A percentile compares a stretch with the other conserved stretches of the same genome.
These are phyloP conservation scores for Leptographium wingfieldii DNA, from an alignment of 2,329 filamentous ascomycete genomes.

Conservation along the genomic window DNA sequence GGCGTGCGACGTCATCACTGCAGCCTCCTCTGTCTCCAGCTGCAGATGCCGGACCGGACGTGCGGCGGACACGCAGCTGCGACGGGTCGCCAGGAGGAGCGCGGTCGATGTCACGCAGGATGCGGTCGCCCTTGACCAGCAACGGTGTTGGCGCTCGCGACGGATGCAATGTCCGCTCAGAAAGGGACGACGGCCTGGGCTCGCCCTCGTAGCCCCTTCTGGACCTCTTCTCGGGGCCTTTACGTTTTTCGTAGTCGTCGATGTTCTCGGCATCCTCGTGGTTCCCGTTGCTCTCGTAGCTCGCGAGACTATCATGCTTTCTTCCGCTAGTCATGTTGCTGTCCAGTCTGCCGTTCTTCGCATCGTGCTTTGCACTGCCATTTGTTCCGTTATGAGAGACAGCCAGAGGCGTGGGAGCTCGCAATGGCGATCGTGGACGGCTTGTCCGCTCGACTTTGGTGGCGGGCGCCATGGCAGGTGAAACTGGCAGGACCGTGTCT, in stretches of 20 bases:
- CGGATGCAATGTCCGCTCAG: constrained; percentile 5
- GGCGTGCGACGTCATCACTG: constrained; percentile 13
- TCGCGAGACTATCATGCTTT: not conserved
- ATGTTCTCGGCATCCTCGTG: not conserved
- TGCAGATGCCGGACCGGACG: constrained; percentile 9
- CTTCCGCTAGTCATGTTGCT: not conserved
- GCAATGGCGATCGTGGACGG: not conserved
- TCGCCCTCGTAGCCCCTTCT: not conserved
- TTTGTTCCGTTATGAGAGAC: not conserved
- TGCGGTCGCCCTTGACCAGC: constrained; percentile 23
- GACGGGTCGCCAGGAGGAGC: constrained; percentile 25
- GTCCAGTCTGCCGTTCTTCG: not conserved
- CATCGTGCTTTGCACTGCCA: not conserved
- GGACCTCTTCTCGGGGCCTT: not conserved
- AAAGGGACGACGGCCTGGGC: constrained; percentile 7
- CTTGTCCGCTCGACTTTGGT: not conserved
- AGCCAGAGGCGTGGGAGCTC: not conserved
- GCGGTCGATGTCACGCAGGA: constrained; percentile 27
- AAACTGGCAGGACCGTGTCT: not conserved
- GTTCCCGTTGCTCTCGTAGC: not conserved
- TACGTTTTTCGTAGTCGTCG: not conserved
- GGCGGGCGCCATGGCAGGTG: not conserved
- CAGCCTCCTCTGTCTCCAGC: not conserved
- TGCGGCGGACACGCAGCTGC: constrained; percentile 16
- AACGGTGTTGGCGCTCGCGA: constrained; percentile 11